phyloP scores from a whole-genome alignment of 805 yeast species.

The Sugiyamaella qingdaonensis region DNA sequence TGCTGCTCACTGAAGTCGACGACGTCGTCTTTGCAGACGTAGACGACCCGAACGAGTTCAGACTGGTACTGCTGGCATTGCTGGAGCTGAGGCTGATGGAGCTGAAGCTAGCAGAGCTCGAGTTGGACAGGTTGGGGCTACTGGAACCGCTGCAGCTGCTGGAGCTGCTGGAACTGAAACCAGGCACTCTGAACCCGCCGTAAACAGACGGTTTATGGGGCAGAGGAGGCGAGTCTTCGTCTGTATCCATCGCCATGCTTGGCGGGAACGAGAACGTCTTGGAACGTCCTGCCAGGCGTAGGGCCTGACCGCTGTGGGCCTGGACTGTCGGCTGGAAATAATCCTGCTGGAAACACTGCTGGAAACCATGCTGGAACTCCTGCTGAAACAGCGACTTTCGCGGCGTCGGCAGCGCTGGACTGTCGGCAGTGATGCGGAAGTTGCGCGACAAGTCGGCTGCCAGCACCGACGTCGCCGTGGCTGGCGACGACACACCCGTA shows the following conservation, averaged over 20 bases:
- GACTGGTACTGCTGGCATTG: background rate
- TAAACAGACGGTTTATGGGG: constrained; percentile 13
- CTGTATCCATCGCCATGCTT: constrained; percentile 9
- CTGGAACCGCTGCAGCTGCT: background rate
- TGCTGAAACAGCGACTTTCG: constrained; percentile 28
- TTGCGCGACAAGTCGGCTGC: constrained; percentile 37
- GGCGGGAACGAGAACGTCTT: constrained; percentile 1
- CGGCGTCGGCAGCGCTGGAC: constrained; percentile 33
- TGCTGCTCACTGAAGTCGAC: constrained; percentile 6
- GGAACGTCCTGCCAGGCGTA: background rate
- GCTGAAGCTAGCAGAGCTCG: background rate
- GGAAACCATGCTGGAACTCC: constrained; percentile 1
- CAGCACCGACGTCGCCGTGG: constrained; percentile 24
- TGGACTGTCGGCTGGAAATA: too few relatives aligned
- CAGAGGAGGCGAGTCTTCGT: constrained; percentile 12
- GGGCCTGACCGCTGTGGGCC: too few relatives aligned
- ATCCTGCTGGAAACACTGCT: background rate
- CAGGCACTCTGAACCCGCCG: background rate
- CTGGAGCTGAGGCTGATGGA: constrained; percentile 1
- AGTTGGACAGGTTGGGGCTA: background rate
- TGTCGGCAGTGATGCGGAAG: constrained; percentile 30
- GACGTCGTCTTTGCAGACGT: constrained; percentile 3
- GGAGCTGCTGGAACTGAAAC: constrained; percentile 4
- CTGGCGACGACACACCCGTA: constrained; percentile 8
- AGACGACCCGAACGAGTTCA: too few relatives aligned